Base-by-base conservation (phyloP, 192 early-diverging fungal genomes). In the Coemansia umbellata region DNA sequence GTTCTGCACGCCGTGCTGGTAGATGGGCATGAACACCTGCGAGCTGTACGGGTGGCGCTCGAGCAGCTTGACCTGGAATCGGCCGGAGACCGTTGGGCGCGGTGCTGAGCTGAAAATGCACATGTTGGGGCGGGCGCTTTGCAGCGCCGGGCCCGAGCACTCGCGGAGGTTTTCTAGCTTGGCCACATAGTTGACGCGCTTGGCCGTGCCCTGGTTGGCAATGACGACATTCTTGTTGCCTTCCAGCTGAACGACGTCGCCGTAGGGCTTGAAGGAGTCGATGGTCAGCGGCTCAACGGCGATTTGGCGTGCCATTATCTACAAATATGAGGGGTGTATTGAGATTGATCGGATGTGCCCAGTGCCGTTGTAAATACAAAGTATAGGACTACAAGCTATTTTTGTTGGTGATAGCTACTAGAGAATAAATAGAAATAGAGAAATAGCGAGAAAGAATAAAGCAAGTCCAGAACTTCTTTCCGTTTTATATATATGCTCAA, bases 21-120 rank as follows among this genome's bases (percentile, higher is more conserved):
- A 44, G 61, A 95, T 88, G 7, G 93, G 93, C 49, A 92, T 81
- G 76, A 95, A 95, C 26, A 84, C 71, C 63, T 93, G 93, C 1
- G 88, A 84, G 27, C 88, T 91, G 75, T 85, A 87, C 17, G 84
- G 78, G 50, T 95, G 93, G 11, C 91, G 79, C 74, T 95, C 93
- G 22, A 95, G 75, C 26, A 95, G 55, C 57, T 82, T 81, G 37
- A 89, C 71, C 31, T 67, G 66, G 60, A 92, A 83, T 11, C 67
- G 78, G 4, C 82, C 52, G 15, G 53, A 58, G 26, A 37, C 30
- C 0, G 62, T 65, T 11, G 66, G 65, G 13, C 66, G 62, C 5
- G 70, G 76, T 13, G 69, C 61, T 2, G 76, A 74, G 55, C 66
- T 69, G 57, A 86, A 89, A 28, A 92, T 78, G 44, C 87, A 87